Percentiles rank a stretch among this genome's conserved stretches.
Conservation (phyloP, 2,329 filamentous ascomycete genomes). For the Chaetothyriales sp. region DNA sequence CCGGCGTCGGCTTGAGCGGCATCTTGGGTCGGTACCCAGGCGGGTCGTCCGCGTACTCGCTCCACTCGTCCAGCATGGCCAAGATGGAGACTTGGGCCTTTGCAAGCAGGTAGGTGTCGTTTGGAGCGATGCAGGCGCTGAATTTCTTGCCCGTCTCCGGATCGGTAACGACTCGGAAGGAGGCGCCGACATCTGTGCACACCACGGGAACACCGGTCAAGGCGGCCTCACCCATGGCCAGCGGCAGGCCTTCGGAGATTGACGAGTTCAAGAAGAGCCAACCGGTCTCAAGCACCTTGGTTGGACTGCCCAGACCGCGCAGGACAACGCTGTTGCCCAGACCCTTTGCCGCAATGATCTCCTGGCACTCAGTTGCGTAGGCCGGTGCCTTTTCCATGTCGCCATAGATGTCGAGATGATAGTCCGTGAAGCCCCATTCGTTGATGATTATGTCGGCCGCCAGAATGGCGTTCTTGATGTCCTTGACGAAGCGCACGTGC, state of each 20-base stretch:
- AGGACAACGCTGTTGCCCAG: constrained; percentile 37
- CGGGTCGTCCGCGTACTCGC: constrained; percentile 40
- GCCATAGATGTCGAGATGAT: constrained; percentile 47
- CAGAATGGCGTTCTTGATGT: constrained; percentile 49
- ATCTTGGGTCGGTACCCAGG: constrained; percentile 28
- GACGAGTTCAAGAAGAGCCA: constrained; percentile 41
- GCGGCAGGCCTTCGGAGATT: constrained; percentile 30
- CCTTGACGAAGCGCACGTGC: constrained; percentile 40
- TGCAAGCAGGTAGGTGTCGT: constrained; percentile 45
- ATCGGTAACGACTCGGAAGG: constrained; percentile 27
- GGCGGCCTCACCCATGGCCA: constrained; percentile 33
- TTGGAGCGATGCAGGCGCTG: constrained; percentile 49
- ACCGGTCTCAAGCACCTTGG: constrained; percentile 39
- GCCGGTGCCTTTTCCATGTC: constrained; percentile 48
- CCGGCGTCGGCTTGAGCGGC: constrained; percentile 33
- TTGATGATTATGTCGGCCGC: constrained; percentile 52
- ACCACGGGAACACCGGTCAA: constrained; percentile 32
- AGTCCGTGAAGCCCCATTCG: constrained; percentile 50
- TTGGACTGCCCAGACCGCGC: constrained; percentile 41
- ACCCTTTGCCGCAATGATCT: constrained; percentile 41
- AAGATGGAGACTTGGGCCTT: constrained; percentile 48
- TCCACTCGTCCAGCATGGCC: constrained; percentile 47
- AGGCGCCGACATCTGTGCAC: constrained; percentile 29
- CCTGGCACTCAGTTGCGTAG: constrained; percentile 44
- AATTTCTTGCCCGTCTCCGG: constrained; percentile 36